These are phyloP conservation scores for Silene uniflora DNA, from an alignment of 148 eudicot genomes.

Conservation along the genomic window DNA sequence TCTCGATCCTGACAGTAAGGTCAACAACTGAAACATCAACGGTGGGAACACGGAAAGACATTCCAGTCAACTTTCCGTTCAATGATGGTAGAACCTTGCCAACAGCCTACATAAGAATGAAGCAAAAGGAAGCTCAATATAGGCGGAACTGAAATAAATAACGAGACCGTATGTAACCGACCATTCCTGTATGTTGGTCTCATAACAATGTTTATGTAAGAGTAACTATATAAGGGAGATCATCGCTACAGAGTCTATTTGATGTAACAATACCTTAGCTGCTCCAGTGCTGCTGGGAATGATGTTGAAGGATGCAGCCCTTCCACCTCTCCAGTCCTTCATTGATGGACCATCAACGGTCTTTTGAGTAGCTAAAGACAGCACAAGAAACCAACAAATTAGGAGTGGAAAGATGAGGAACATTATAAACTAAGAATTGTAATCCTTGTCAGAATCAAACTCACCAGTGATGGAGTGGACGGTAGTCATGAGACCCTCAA, in stretches of 20 bases:
- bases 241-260: too few species aligned
- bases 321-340: conserved; percentile 44
- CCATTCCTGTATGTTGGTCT: too few species aligned
- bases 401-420: not conserved
- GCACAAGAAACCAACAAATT: not conserved
- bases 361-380: conserved; percentile 36
- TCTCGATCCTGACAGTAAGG: conserved; percentile 64
- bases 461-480: conserved; percentile 57
- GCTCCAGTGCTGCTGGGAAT: conserved; percentile 42
- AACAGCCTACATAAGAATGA: conserved; percentile 42
- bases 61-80: conserved; percentile 72
- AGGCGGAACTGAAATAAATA: not conserved
- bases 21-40: conserved; percentile 74
- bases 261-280: conserved; percentile 26
- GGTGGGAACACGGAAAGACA: conserved; percentile 77
- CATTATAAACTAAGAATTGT: conserved; percentile 12
- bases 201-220: too few species aligned
- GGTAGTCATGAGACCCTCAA: conserved; percentile 62
- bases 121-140: not conserved
- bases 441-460: not conserved
- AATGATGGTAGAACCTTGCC: conserved; percentile 66
- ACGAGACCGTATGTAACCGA: not conserved
- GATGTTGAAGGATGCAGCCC: conserved; percentile 42
- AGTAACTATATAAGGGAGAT: too few species aligned
- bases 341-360: conserved; percentile 40